A percentile compares a stretch with the other conserved stretches of the same genome.
These are phyloP conservation scores for Parasitella parasitica DNA, from an alignment of 371 early-diverging fungal species.

Conservation along the genomic window DNA sequence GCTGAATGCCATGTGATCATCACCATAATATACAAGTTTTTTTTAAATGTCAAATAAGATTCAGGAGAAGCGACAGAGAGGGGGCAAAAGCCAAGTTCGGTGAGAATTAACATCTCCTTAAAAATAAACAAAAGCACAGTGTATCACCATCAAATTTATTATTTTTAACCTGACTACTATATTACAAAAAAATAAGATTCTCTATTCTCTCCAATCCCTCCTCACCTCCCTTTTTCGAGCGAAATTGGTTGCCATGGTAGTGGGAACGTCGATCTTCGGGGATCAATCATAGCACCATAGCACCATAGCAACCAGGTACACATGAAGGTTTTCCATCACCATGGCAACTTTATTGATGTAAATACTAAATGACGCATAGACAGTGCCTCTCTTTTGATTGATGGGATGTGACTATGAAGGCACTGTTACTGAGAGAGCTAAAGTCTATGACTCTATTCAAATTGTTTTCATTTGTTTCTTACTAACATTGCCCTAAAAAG, in stretches of 20 bases:
- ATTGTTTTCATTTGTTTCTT: not conserved
- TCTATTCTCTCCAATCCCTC: not conserved
- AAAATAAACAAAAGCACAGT: not conserved
- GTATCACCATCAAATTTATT: not conserved
- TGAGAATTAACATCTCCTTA: not conserved
- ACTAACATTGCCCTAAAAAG: not conserved
- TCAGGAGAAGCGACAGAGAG: not conserved
- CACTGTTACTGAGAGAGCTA: too few species aligned
- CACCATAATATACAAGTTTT: not conserved
- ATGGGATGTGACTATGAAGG: not conserved
- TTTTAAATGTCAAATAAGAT: slow-evolving; percentile 2
- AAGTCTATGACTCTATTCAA: too few species aligned
- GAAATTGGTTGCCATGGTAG: not conserved
- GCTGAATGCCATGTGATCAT: not conserved
- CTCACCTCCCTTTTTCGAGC: not conserved
- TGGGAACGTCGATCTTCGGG: not conserved
- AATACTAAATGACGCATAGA: not conserved
- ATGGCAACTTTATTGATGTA: not conserved
- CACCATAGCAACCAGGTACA: too few species aligned
- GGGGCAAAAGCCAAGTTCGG: not conserved
- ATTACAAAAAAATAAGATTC: not conserved
- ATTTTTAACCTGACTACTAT: not conserved
- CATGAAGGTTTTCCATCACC: not conserved
- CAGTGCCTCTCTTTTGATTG: not conserved
- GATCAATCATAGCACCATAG: too few species aligned